These are phyloP conservation scores for Phyllosticta citriasiana DNA, from an alignment of 2,329 filamentous ascomycete species.

Conservation along the genomic window DNA sequence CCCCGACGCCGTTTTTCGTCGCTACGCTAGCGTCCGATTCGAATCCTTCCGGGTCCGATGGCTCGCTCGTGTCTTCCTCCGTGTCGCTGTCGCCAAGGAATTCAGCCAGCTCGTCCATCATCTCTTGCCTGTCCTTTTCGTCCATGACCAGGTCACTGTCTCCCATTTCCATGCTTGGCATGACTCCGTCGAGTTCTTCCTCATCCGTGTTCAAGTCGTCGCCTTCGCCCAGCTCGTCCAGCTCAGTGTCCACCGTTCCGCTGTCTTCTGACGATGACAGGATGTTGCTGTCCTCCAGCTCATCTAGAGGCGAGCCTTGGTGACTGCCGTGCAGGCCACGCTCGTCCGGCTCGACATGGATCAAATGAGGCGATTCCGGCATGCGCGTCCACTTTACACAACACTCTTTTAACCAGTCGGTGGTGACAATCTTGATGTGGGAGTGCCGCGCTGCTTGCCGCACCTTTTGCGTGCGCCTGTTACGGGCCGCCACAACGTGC, in stretches of 20 bases:
- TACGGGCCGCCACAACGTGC: constrained; percentile 62
- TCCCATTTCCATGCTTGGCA: constrained; percentile 3
- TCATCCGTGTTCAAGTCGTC: constrained; percentile 26
- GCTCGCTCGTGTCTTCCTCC: constrained; percentile 26
- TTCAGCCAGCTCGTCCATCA: constrained; percentile 61
- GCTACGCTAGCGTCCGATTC: constrained; percentile 28
- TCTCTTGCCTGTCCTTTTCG: constrained; percentile 22
- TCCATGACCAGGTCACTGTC: constrained; percentile 24
- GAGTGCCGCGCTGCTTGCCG: constrained; percentile 71
- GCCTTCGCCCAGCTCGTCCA: constrained; percentile 6
- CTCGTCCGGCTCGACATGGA: constrained; percentile 65
- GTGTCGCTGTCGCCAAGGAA: constrained; percentile 49
- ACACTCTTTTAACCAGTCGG: constrained; percentile 79
- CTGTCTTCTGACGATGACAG: constrained; percentile 37
- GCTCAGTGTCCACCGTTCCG: constrained; percentile 22
- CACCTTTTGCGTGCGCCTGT: constrained; percentile 78
- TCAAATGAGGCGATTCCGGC: constrained; percentile 68
- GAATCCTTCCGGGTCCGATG: constrained; percentile 9
- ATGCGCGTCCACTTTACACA: constrained; percentile 74
- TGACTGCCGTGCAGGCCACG: constrained; percentile 14
- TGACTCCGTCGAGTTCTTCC: constrained; percentile 17
- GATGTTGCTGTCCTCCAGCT: constrained; percentile 21
- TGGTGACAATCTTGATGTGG: constrained; percentile 81
- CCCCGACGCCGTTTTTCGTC: constrained; percentile 24
- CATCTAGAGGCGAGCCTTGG: constrained; percentile 24